These are phyloP conservation scores for Mycosphaerelloides madeirae DNA, from an alignment of 2,329 filamentous ascomycete species.

Conservation along the genomic window DNA sequence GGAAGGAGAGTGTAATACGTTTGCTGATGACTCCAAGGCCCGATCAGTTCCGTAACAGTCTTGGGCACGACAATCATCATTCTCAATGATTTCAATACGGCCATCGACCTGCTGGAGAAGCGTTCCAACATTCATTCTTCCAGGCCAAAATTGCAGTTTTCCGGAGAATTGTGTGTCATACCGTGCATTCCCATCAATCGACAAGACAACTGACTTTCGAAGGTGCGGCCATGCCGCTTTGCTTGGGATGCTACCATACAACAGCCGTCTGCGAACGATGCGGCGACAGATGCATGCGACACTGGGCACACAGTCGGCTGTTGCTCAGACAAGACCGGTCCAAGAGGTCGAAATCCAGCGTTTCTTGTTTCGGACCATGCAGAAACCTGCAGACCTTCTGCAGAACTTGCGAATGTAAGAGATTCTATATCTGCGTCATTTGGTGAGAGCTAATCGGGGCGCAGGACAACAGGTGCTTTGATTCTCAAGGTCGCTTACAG, in stretches of 20 bases:
- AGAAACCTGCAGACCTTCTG: constrained; percentile 36
- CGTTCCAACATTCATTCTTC: constrained; percentile 35
- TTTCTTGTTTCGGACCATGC: constrained; percentile 39
- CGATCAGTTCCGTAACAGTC: constrained; percentile 38
- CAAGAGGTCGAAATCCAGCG: constrained; percentile 44
- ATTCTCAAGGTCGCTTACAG: constrained; percentile 45
- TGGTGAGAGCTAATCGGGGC: not conserved
- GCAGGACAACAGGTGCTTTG: constrained; percentile 34
- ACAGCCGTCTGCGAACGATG: constrained; percentile 23
- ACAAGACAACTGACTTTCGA: not conserved
- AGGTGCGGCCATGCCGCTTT: not conserved
- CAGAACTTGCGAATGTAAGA: constrained; percentile 38
- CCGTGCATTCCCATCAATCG: not conserved
- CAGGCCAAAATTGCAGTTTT: constrained; percentile 28
- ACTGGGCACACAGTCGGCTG: constrained; percentile 40
- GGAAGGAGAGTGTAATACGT: not conserved
- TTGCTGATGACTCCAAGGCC: constrained; percentile 4
- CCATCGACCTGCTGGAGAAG: constrained; percentile 39
- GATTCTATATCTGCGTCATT: not conserved
- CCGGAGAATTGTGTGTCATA: constrained; percentile 23
- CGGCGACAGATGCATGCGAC: constrained; percentile 44
- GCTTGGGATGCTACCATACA: not conserved
- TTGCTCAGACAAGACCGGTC: constrained; percentile 37
- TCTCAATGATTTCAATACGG: constrained; percentile 36
- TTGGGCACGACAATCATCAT: constrained; percentile 42